Percentiles rank a stretch among this genome's conserved stretches.
These are phyloP conservation scores for Aureobasidium sp. DNA, from an alignment of 2,329 filamentous ascomycete genomes.

Conservation along the genomic window DNA sequence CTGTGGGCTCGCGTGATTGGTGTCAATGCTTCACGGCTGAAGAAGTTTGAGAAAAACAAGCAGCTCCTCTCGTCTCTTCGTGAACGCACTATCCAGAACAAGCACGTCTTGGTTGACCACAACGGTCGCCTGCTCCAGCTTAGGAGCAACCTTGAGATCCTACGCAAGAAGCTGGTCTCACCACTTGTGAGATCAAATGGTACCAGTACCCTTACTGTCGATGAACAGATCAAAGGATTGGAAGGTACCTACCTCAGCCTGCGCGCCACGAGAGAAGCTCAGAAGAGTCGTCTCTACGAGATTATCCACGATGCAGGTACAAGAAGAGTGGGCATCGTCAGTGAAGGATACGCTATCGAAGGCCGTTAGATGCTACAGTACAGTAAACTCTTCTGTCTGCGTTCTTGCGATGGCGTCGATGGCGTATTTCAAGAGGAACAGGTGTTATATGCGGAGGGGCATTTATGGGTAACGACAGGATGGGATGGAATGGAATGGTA, in stretches of 20 bases:
- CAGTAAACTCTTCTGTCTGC: conserved; percentile 2
- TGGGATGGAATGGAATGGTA: not conserved
- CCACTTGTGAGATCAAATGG: conserved; percentile 69
- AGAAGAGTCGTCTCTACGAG: conserved; percentile 79
- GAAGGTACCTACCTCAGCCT: conserved; percentile 75
- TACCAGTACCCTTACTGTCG: conserved; percentile 63
- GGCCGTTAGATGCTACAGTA: conserved; percentile 13
- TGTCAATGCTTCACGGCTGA: conserved; percentile 63
- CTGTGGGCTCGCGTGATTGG: conserved; percentile 85
- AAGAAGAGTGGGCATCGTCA: conserved; percentile 13
- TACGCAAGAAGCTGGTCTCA: conserved; percentile 74
- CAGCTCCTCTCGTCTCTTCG: conserved; percentile 71
- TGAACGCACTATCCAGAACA: conserved; percentile 78
- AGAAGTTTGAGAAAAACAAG: conserved; percentile 88
- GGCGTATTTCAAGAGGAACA: not conserved
- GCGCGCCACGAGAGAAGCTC: conserved; percentile 64
- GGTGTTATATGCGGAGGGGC: not conserved
- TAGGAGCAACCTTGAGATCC: conserved; percentile 78
- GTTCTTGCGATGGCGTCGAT: conserved; percentile 12
- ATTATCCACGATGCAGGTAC: conserved; percentile 58
- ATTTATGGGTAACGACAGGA: not conserved
- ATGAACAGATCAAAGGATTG: conserved; percentile 78
- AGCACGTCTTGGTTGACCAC: conserved; percentile 77
- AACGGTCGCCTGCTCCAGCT: conserved; percentile 76
- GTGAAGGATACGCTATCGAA: conserved; percentile 19